Conservation (phyloP, 345 rosid genomes). For the Gossypium sturtianum region DNA sequence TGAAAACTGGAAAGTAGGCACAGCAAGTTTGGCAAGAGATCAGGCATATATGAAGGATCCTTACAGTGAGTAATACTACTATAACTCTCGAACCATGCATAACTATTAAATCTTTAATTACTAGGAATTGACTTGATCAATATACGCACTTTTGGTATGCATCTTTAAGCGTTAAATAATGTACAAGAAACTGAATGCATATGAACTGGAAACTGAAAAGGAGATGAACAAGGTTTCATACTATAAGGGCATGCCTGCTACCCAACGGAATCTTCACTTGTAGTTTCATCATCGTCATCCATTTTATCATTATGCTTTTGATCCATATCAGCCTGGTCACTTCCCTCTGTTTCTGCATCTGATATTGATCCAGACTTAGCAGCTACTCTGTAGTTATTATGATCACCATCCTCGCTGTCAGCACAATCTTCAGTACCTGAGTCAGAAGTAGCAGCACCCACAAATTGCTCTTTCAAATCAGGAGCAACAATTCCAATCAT, state of each 20-base stretch:
- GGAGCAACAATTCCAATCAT: slow-evolving; percentile 67
- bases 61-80: background rate
- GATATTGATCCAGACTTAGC: slow-evolving; percentile 21
- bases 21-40: background rate
- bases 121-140: background rate
- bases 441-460: slow-evolving; percentile 28
- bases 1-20: background rate
- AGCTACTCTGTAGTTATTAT: slow-evolving; percentile 1
- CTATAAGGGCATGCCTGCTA: slow-evolving; percentile 15
- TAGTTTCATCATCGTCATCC: slow-evolving; percentile 59
- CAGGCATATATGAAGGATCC: background rate
- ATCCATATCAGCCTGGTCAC: slow-evolving; percentile 28
- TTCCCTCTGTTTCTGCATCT: slow-evolving; percentile 43
- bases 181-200: background rate
- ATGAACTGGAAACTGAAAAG: background rate
- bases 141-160: background rate
- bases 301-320: slow-evolving; percentile 28
- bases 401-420: slow-evolving; percentile 26
- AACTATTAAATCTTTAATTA: background rate
- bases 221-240: background rate
- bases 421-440: slow-evolving; percentile 56
- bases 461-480: slow-evolving; percentile 48
- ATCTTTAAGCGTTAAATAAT: background rate
- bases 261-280: slow-evolving; percentile 31
- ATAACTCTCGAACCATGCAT: background rate